Percentiles rank a stretch among this genome's conserved stretches.
These are phyloP conservation scores for Datura wrightii DNA, from an alignment of 257 asterid species.

Conservation along the genomic window DNA sequence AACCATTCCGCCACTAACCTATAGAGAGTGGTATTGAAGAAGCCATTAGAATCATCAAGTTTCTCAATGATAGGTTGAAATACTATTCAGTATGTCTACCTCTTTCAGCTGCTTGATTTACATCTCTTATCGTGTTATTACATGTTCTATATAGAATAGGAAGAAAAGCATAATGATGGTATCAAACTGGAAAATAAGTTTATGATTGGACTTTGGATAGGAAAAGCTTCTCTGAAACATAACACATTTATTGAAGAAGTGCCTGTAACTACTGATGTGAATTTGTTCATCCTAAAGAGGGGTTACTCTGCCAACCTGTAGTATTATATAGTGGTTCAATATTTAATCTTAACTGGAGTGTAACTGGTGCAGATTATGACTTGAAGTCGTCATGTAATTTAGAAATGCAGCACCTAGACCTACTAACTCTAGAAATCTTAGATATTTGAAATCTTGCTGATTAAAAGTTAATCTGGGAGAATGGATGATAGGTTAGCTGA, in stretches of 20 bases:
- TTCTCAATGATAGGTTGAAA: not conserved
- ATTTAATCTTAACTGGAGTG: not conserved
- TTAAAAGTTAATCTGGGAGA: not conserved
- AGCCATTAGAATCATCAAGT: not conserved
- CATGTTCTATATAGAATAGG: too few relatives aligned
- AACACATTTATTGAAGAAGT: not conserved
- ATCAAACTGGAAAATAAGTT: not conserved
- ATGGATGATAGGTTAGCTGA: not conserved
- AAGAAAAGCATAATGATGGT: not conserved
- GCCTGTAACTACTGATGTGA: not conserved
- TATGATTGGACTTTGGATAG: not conserved
- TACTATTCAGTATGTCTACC: not conserved
- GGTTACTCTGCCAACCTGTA: not conserved
- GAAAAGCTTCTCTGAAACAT: too few relatives aligned
- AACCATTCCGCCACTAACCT: not conserved
- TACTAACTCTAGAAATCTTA: not conserved
- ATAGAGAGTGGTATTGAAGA: not conserved
- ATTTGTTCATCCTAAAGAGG: not conserved
- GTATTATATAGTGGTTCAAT: not conserved
- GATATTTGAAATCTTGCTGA: not conserved
- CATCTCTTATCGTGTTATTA: not conserved
- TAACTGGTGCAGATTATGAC: not conserved
- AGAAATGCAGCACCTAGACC: not conserved
- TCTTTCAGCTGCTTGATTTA: slow-evolving; percentile 15
- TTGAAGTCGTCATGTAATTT: not conserved